phyloP scores from a whole-genome alignment of 2,329 filamentous ascomycete species.

The Diaporthe sp. region DNA sequence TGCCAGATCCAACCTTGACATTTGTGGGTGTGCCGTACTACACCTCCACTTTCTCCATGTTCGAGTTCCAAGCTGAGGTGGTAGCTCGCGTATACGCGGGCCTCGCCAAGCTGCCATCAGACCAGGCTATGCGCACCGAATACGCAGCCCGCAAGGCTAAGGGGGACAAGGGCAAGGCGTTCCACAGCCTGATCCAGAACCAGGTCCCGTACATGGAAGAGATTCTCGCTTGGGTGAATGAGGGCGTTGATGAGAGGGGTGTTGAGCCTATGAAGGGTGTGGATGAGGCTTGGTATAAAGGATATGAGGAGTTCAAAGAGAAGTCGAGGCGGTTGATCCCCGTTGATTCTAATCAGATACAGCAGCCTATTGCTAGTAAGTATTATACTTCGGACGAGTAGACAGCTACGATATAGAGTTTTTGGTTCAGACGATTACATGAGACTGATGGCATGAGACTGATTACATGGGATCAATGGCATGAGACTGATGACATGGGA shows the following conservation, averaged over 20 bases:
- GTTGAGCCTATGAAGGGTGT: constrained; percentile 49
- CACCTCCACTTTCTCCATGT: constrained; percentile 76
- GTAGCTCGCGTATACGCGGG: constrained; percentile 70
- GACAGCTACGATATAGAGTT: neutral
- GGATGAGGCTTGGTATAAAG: constrained; percentile 49
- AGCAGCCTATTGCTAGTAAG: constrained; percentile 40
- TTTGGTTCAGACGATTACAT: neutral
- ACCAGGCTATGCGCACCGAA: constrained; percentile 54
- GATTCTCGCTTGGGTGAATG: constrained; percentile 43
- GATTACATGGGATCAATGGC: no score
- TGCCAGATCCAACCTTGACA: constrained; percentile 72
- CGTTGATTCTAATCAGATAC: constrained; percentile 28
- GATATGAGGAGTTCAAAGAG: constrained; percentile 43
- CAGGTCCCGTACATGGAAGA: constrained; percentile 49
- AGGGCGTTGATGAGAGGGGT: constrained; percentile 44
- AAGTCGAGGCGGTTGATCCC: constrained; percentile 37
- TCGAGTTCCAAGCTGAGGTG: constrained; percentile 77
- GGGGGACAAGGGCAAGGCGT: constrained; percentile 52
- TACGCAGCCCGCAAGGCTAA: constrained; percentile 49
- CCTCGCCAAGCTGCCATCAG: constrained; percentile 59
- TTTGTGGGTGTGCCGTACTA: constrained; percentile 77
- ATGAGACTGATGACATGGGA: neutral
- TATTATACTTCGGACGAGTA: constrained; percentile 34
- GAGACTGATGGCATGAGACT: neutral
- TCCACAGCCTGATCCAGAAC: constrained; percentile 52